A percentile compares a stretch with the other conserved stretches of the same genome.
These are phyloP conservation scores for Peniophora sp. DNA, from an alignment of 1,284 basidiomycete genomes.

Conservation along the genomic window DNA sequence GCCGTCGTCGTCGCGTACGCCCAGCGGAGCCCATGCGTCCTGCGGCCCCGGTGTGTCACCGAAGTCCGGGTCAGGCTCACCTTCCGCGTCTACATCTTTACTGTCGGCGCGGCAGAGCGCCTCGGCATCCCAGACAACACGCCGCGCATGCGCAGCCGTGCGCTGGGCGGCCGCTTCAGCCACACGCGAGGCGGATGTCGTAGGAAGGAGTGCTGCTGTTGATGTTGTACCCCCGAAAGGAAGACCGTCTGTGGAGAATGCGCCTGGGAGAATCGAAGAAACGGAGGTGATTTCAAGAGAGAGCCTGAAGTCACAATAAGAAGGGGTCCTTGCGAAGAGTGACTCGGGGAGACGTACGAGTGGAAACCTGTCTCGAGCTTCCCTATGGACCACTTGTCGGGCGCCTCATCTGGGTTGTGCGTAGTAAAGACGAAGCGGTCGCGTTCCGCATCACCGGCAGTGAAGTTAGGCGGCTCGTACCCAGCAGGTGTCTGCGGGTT, in stretches of 20 bases:
- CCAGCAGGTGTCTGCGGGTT: conserved; percentile 65
- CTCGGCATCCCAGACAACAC: conserved; percentile 40
- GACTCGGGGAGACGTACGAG: conserved; percentile 35
- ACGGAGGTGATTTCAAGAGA: conserved; percentile 65
- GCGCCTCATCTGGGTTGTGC: conserved; percentile 56
- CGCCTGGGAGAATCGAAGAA: conserved; percentile 60
- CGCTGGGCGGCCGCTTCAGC: conserved; percentile 50
- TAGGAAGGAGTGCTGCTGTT: conserved; percentile 18
- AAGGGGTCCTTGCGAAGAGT: conserved; percentile 1
- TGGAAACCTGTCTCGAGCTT: conserved; percentile 64
- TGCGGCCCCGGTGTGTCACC: conserved; percentile 9
- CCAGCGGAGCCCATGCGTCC: conserved; percentile 19
- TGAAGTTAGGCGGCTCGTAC: conserved; percentile 73
- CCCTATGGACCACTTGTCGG: conserved; percentile 64
- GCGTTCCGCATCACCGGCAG: conserved; percentile 53
- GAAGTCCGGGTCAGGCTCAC: conserved; percentile 21
- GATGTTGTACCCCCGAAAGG: conserved; percentile 44
- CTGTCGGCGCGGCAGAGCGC: conserved; percentile 13
- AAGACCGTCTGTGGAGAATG: conserved; percentile 22
- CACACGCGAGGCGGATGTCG: conserved; percentile 36
- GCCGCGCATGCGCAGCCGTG: conserved; percentile 33
- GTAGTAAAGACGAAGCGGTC: conserved; percentile 76
- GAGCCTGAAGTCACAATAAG: conserved; percentile 33
- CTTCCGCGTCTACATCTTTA: conserved; percentile 19
- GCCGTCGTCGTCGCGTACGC: conserved; percentile 23